Percentiles rank a stretch among this genome's conserved stretches.
phyloP scores from a whole-genome alignment of 768 basidiomycete genomes.

The Serendipita sp. region DNA sequence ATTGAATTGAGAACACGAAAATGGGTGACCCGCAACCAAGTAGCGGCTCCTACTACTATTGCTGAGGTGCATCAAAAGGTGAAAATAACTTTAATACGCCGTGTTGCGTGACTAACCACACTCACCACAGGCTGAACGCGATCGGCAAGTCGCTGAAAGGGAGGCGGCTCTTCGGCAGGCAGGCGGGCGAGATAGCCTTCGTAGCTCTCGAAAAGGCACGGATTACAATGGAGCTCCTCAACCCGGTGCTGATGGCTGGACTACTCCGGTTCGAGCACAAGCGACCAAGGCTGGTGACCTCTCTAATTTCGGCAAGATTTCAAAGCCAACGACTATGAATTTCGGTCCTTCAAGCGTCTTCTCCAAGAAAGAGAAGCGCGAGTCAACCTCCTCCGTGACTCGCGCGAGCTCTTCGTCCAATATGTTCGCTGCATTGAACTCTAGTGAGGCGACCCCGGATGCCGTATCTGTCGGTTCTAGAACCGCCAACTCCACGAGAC shows the following conservation, averaged over 20 bases:
- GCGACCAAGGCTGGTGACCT: slow-evolving; percentile 72
- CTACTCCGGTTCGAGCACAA: slow-evolving; percentile 22
- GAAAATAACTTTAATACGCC: too few relatives aligned
- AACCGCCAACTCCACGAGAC: slow-evolving; percentile 32
- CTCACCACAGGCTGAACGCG: slow-evolving; percentile 36
- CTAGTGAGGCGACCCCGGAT: slow-evolving; percentile 39
- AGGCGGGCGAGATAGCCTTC: slow-evolving; percentile 36
- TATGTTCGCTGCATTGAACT: slow-evolving; percentile 76
- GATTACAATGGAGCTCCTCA: slow-evolving; percentile 42
- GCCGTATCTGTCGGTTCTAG: slow-evolving; percentile 19
- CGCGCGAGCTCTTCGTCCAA: slow-evolving; percentile 66
- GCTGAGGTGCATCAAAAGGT: slow-evolving; percentile 79
- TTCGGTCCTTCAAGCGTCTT: slow-evolving; percentile 83
- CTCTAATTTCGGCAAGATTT: slow-evolving; percentile 78
- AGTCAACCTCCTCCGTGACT: slow-evolving; percentile 51
- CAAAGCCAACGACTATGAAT: slow-evolving; percentile 43
- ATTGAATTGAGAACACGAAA: slow-evolving; percentile 72
- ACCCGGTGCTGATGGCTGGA: slow-evolving; percentile 73
- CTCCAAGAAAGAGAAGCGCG: slow-evolving; percentile 42
- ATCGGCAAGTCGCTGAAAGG: slow-evolving; percentile 44
- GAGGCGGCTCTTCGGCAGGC: slow-evolving; percentile 53
- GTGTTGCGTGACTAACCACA: background rate
- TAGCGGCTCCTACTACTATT: slow-evolving; percentile 72
- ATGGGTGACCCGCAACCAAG: slow-evolving; percentile 58
- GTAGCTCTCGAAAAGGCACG: slow-evolving; percentile 76